Evolutionary conservation across 1,139 yeast genomes (phyloP), one percentile per base, ranked within the genome.

Genomic region (Pichia inconspicua): DNA sequence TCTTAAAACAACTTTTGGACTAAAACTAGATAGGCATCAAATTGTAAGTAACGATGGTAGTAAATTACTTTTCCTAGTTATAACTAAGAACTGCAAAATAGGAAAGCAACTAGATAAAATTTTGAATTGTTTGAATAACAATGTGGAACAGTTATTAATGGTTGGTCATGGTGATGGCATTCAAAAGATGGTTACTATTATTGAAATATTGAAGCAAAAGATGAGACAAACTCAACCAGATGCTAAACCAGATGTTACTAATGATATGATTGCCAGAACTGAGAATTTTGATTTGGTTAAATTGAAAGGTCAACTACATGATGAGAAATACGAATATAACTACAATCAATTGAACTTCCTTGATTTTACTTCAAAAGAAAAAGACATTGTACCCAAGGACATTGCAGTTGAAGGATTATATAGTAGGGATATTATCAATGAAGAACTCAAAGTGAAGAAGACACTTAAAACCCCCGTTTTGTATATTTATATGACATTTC

Each of bases 121-220:
- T 15, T 44, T 59, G 12, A 45, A 43, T 12, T 30, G 35, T 17
- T 25, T 59, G 14, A 30, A 46, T 12, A 45, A 41, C 17, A 31
- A 44, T 4, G 28, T 38, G 2, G 35, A 34, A 3, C 59, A 58
- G 12, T n/a, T 59, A 5, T 39, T 60, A 8, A 42, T 62, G 9
- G 42, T 54, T 28, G 53, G 59, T 2, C 40, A 48, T 30, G 54
- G 53, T 17, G 59, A 56, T 28, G 48, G 50, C 1, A 55, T 60
- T 12, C 65, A 61, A 41, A 62, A 62, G 45, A 45, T 61, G 50
- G 45, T 63, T 5, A 55, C 62, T 1, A 49, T 63, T 6, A 46
- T 55, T 10, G 66, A 63, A 41, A 59, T 63, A 3, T 37, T 62
- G 31, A 63, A 63, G 47, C 63, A 60, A 41, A 59, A 59, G 41